Base-by-base conservation (phyloP, 257 asterid species). In the Solanum neorickii region DNA sequence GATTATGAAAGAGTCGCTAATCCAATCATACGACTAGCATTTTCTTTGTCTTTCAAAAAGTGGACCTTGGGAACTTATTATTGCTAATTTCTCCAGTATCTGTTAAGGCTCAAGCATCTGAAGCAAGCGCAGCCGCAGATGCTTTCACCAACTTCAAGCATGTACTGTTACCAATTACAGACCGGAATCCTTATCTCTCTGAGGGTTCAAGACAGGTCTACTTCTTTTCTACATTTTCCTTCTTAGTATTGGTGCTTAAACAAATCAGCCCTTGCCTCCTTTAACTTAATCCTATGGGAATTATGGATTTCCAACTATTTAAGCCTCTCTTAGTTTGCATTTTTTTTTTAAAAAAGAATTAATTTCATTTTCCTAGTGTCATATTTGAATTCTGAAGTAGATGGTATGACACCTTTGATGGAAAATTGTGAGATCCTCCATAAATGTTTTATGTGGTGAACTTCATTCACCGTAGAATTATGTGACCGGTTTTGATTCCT, bases 161-260 rank as follows among this genome's bases (percentile, higher is more conserved):
- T 86, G 92, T 97, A 91, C 98, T 96, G 77, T 93, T 97, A 80
- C 99, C 99, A 77, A 94, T 97, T 83, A 90, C 98, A 33, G 99
- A 97, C 83, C 94, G 97, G 33, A 95, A 96, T 86, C 98, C 98
- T 88, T 95, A 93, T 89, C 98, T 97, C 69, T 93, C 98, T 0
- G 99, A 95, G 91, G 99, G 99, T 83, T 93, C 98, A 68, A 94
- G 96, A 90, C 98, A 97, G 97, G 99, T 96, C 77, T 86, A 10
- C 23, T 20, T 83, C 88, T 69, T 41, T 41, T 47, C 56, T 52
- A 29, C 33, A 27, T 29, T 23, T 13, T 66, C 46, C 62, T 68
- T 87, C 15, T 70, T 44, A 25, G 62, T 7, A 5, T 27, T 0
- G 41, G n/a, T 18, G 44, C 44, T 29, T 47, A 29, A 10, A 80